Evolutionary conservation across 129 eudicot species (phyloP), one percentile per base, ranked within the genome.

Genomic region (Pulicaria dysenterica): DNA sequence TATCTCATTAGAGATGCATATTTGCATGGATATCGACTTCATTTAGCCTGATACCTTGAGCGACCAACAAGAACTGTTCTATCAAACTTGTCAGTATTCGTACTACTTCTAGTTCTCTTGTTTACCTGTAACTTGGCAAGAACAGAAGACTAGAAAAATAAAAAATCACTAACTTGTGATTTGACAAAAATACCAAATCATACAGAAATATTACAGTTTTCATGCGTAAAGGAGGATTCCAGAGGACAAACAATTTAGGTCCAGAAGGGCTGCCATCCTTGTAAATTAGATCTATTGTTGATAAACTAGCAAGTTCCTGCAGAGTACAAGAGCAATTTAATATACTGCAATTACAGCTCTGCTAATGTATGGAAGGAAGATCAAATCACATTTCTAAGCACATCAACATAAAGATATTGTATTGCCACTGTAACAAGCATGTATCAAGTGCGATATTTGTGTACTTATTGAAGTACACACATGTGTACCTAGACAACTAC

Each of bases 241-340:
- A 94, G 54, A 94, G 86, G 64, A 84, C 81, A 80, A 94, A 94
- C 78, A 66, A 76, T 81, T 94, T 94, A 70, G 79, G 83, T 59
- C 87, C 97, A 61, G 99, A 94, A 76, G 99, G 99, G 77, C 99
- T 94, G 17, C 99, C 99, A 73, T 94, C 99, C 53, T 88, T 88
- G 58, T 86, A 80, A 80, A 94, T 90, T 80, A 94, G 77, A 79
- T 90, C 97, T 57, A 88, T 45, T 42, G 86, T 64, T 55, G 89
- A 66, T 63, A 88, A 66, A 75, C 84, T 71, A 50, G 93, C 91
- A 77, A 94, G 91, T 64, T 86, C 93, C 97, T 94, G 59, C 19
- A 5, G 45, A 31, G 31, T 48, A 55, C n/a, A 65, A 15, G 58
- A 39, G 2, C 63, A 12, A 48, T 47, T 55, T 62, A 51, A 5